A percentile compares a stretch with the other conserved stretches of the same genome.
Evolutionary conservation across 495 filamentous ascomycete genomes (phyloP).

Genomic region (Penicillium mononematosum): DNA sequence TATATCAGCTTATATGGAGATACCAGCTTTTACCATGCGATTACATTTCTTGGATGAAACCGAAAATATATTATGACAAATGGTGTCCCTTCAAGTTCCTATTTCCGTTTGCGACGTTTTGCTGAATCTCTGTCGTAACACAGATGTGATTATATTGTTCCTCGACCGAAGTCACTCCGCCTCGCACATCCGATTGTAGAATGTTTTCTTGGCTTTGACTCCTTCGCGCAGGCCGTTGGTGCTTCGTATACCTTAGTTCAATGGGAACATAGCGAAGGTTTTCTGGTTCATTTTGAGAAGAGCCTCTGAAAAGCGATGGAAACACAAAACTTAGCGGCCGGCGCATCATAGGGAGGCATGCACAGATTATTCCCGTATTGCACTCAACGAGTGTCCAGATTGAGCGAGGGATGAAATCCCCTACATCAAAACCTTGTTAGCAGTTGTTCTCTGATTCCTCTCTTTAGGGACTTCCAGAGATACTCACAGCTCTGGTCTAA

Average conservation of each 20-base stretch:
- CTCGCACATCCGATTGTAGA: not conserved
- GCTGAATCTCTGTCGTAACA: conserved; percentile 4
- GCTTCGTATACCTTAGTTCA: not conserved
- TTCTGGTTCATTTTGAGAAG: not conserved
- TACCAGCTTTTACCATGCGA: no score
- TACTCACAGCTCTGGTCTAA: conserved; percentile 11
- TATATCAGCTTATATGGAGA: no score
- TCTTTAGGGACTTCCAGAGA: not conserved
- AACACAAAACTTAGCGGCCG: conserved; percentile 7
- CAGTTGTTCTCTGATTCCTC: not conserved
- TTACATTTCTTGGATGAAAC: no score
- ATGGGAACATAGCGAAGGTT: not conserved
- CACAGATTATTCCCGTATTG: conserved; percentile 13
- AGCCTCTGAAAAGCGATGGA: conserved; percentile 5
- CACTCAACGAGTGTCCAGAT: conserved; percentile 13
- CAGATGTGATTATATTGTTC: not conserved
- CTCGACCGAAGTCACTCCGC: not conserved
- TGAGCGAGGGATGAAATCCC: conserved; percentile 13
- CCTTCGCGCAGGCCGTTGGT: not conserved
- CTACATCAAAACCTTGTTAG: not conserved
- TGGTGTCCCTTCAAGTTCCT: not conserved
- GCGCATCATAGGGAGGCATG: conserved; percentile 13
- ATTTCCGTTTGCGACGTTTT: not conserved
- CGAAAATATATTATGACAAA: no score
- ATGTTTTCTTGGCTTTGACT: conserved; percentile 9